phyloP scores from a whole-genome alignment of 2,329 filamentous ascomycete genomes.

The Exophiala bonariae region DNA sequence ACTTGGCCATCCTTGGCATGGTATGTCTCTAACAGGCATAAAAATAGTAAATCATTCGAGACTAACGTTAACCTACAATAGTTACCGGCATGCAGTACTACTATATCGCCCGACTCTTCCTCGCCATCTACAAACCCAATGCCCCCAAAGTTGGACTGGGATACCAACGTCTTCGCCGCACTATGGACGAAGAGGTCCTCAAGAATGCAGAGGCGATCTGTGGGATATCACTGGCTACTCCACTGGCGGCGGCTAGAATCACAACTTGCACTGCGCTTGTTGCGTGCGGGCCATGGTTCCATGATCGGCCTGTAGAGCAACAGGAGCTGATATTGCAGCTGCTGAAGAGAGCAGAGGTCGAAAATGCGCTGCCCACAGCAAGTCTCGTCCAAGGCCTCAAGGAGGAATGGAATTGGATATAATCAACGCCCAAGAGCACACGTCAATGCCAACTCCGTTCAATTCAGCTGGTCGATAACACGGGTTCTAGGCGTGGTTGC shows the following conservation, averaged over 20 bases:
- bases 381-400: too few relatives aligned
- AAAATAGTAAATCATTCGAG: constrained; percentile 2
- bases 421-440: too few relatives aligned
- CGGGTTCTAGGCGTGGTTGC: too few relatives aligned
- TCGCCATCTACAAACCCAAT: constrained; percentile 18
- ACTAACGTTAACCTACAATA: constrained; percentile 25
- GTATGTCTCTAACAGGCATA: constrained; percentile 15
- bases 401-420: too few relatives aligned
- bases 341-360: too few relatives aligned
- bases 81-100: constrained; percentile 15
- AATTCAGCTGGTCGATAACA: too few relatives aligned
- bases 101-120: constrained; percentile 12
- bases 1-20: too few relatives aligned
- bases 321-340: too few relatives aligned
- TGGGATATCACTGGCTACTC: constrained; percentile 29
- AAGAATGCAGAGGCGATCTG: constrained; percentile 29
- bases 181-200: constrained; percentile 21
- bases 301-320: too few relatives aligned
- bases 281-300: too few relatives aligned
- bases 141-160: constrained; percentile 12
- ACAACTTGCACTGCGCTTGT: constrained; percentile 17
- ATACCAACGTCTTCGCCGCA: constrained; percentile 9
- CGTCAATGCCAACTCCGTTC: too few relatives aligned
- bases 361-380: too few relatives aligned
- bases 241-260: constrained; percentile 15